A percentile compares a stretch with the other conserved stretches of the same genome.
These are phyloP conservation scores for Colletotrichum graminicola DNA, from an alignment of 2,329 filamentous ascomycete species.

Conservation along the genomic window DNA sequence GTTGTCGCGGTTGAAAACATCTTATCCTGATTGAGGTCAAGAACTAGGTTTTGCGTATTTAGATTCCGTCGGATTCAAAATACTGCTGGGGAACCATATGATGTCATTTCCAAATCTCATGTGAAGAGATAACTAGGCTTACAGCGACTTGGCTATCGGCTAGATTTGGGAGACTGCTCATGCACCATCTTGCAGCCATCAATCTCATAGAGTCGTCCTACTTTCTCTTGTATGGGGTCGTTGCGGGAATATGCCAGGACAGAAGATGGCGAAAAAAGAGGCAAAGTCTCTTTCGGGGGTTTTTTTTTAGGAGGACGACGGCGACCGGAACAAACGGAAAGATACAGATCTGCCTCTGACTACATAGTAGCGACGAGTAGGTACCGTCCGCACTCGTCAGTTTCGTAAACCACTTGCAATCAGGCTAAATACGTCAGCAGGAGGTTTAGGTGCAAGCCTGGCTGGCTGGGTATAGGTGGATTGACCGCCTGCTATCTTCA, in stretches of 20 bases:
- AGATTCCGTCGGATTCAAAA: neutral
- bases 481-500: too few species aligned
- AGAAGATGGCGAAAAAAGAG: neutral
- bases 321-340: neutral
- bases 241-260: neutral
- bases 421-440: too few species aligned
- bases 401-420: too few species aligned
- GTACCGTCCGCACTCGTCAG: too few species aligned
- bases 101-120: neutral
- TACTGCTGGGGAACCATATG: neutral
- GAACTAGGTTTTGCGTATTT: neutral
- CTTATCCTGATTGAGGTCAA: neutral
- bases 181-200: neutral
- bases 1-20: neutral
- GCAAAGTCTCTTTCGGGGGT: too few species aligned
- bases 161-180: neutral
- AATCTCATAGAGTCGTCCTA: too few species aligned
- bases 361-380: neutral
- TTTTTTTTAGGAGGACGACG: too few species aligned
- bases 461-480: too few species aligned
- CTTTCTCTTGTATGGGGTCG: too few species aligned
- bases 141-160: neutral
- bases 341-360: neutral
- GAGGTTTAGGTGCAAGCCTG: too few species aligned
- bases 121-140: neutral